Base-by-base conservation (phyloP, 257 asterid genomes). In the Solanum phureja region DNA sequence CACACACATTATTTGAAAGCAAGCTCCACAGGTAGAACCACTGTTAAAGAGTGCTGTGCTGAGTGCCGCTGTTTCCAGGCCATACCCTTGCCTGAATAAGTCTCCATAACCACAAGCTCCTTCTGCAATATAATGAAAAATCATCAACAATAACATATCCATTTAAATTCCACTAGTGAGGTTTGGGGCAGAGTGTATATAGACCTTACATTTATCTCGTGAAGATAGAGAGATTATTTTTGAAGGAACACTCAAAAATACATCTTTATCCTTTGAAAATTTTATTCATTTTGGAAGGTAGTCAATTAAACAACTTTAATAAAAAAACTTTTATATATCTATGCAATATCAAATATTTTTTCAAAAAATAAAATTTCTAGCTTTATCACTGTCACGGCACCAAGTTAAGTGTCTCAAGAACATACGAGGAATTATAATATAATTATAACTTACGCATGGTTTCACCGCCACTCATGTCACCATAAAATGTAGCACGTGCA, bases 101-200 rank as follows among this genome's bases (percentile, higher is more conserved):
- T 91, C 77, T 42, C 83, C 88, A 72, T 87, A 93, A 21, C 95
- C 95, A 82, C 95, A 91, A 8, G 95, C 95, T 33, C 91, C 94
- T 1, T 86, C 95, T 91, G 83, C 73, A 89, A 40, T 21, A 27
- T 9, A 84, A 42, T n/a, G 62, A 27, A 0, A 10, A 64, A 64
- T 24, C 18, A 46, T 46, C 19, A 46, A 13, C 58, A 62, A 23
- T 11, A 4, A 60, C 14, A 23, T 0, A 64, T 6, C 0, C 10
- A 10, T 29, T 66, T 4, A 66, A 62, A 62, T 64, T n/a, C 73
- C 33, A 46, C 58, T 13, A 4, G 35, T 27, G 9, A 27, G 4
- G 4, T 64, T 64, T 49, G 6, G 12, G 31, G 3, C 12, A 64
- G 0, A 64, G 8, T 11, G 18, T 62, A 62, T n/a, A 3, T 0